Percentiles rank a stretch among this genome's conserved stretches.
Evolutionary conservation across 1,284 basidiomycete species (phyloP).

Genomic region (Chalciporus sp.): DNA sequence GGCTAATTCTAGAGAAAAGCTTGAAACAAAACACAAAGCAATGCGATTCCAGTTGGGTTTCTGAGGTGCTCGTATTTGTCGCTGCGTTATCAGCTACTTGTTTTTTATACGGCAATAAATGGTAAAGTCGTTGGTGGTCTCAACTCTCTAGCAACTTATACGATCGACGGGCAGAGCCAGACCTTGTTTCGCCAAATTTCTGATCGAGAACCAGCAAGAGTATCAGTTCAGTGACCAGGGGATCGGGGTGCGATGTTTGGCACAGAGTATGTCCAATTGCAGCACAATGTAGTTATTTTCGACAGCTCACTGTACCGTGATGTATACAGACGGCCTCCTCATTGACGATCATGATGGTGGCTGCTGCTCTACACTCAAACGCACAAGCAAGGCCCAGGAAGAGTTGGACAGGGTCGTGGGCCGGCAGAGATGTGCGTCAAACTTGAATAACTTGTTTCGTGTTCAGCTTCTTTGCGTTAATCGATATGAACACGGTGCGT

Average conservation of each 20-base stretch:
- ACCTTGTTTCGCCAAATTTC: slow-evolving; percentile 19
- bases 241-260: slow-evolving; percentile 41
- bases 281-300: too few relatives aligned
- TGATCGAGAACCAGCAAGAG: slow-evolving; percentile 24
- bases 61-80: too few relatives aligned
- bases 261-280: slow-evolving; percentile 35
- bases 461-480: not conserved
- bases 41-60: too few relatives aligned
- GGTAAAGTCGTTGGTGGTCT: slow-evolving; percentile 34
- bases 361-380: slow-evolving; percentile 43
- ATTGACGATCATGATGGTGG: slow-evolving; percentile 45
- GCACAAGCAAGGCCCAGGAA: slow-evolving; percentile 42
- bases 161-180: slow-evolving; percentile 8
- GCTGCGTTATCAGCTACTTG: too few relatives aligned
- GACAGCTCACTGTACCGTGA: too few relatives aligned
- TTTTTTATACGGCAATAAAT: slow-evolving; percentile 43
- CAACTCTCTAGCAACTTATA: too few relatives aligned
- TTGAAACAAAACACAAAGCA: too few relatives aligned
- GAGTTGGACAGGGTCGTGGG: slow-evolving; percentile 45
- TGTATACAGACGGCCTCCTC: slow-evolving; percentile 26
- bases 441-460: not conserved
- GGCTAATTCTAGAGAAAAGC: too few relatives aligned
- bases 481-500: slow-evolving; percentile 17
- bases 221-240: slow-evolving; percentile 15
- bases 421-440: slow-evolving; percentile 34